Percentiles rank a stretch among this genome's conserved stretches.
Conservation (phyloP, 176 grass and related monocot species). For the Coix lacrymajobi region DNA sequence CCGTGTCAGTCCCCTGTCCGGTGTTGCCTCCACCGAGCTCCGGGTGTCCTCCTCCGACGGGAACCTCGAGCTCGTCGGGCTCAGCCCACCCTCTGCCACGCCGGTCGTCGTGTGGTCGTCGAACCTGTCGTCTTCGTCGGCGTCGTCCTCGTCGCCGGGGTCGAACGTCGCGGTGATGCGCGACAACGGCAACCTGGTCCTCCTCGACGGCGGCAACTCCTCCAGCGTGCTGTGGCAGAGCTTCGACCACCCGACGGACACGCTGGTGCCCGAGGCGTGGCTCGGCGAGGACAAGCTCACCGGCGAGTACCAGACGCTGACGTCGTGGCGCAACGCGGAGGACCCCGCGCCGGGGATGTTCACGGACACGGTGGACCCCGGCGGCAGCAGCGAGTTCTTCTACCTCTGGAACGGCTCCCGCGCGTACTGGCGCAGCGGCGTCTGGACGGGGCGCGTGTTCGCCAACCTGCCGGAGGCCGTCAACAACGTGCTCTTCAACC, state of each 20-base stretch:
- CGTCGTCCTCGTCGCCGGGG: neutral
- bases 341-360: conserved; percentile 39
- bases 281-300: conserved; percentile 35
- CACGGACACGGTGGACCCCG: conserved; percentile 9
- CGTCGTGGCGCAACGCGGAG: conserved; percentile 40
- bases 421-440: conserved; percentile 34
- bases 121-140: neutral
- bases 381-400: conserved; percentile 29
- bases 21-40: neutral
- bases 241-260: conserved; percentile 38
- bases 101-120: conserved; percentile 10
- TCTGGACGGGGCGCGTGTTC: conserved; percentile 30
- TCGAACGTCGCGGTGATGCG: conserved; percentile 31
- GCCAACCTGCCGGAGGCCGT: conserved; percentile 19
- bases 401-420: conserved; percentile 17
- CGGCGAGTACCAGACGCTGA: conserved; percentile 24
- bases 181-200: conserved; percentile 41
- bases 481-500: conserved; percentile 41
- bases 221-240: conserved; percentile 39
- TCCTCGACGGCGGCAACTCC: conserved; percentile 23
- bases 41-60: conserved; percentile 5
- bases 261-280: conserved; percentile 42
- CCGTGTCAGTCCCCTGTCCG: conserved; percentile 13
- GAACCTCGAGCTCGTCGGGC: conserved; percentile 10
- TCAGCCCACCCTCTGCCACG: neutral